phyloP scores from a whole-genome alignment of 2,329 filamentous ascomycete genomes.

The Thermoascus crustaceus region DNA sequence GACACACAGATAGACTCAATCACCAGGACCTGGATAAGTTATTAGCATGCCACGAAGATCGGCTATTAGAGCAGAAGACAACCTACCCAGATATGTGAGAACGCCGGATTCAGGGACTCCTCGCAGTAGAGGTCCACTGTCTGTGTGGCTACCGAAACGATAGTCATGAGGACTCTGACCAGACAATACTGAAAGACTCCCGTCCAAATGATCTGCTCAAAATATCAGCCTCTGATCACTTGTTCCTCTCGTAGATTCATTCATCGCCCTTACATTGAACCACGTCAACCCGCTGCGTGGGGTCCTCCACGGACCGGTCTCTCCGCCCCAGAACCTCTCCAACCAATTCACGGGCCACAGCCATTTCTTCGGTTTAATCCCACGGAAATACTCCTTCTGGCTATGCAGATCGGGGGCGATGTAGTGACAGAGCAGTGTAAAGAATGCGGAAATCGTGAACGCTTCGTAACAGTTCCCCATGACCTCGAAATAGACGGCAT shows the following conservation, averaged over 20 bases:
- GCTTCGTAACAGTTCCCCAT: slow-evolving; percentile 82
- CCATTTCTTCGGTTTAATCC: slow-evolving; percentile 62
- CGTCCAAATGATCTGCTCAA: slow-evolving; percentile 52
- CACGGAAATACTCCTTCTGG: slow-evolving; percentile 74
- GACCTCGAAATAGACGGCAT: slow-evolving; percentile 73
- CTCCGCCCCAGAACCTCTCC: slow-evolving; percentile 60
- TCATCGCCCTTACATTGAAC: slow-evolving; percentile 57
- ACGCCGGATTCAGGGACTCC: slow-evolving; percentile 65
- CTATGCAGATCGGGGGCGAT: slow-evolving; percentile 67
- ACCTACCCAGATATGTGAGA: slow-evolving; percentile 73
- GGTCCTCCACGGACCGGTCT: slow-evolving; percentile 62
- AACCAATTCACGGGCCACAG: slow-evolving; percentile 65
- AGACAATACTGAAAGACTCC: slow-evolving; percentile 82
- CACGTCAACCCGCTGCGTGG: slow-evolving; percentile 75
- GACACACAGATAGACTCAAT: slow-evolving; percentile 66
- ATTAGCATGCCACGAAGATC: background rate
- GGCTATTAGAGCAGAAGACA: too few relatives aligned
- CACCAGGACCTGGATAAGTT: slow-evolving; percentile 45
- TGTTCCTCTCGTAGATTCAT: background rate
- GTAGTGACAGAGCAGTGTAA: slow-evolving; percentile 73
- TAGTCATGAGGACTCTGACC: slow-evolving; percentile 68
- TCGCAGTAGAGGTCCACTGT: slow-evolving; percentile 66
- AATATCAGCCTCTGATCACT: background rate
- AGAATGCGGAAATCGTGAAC: slow-evolving; percentile 81
- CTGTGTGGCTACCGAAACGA: slow-evolving; percentile 67